Evolutionary conservation across 345 rosid species (phyloP).

Genomic region (Anacardium occidentale): DNA sequence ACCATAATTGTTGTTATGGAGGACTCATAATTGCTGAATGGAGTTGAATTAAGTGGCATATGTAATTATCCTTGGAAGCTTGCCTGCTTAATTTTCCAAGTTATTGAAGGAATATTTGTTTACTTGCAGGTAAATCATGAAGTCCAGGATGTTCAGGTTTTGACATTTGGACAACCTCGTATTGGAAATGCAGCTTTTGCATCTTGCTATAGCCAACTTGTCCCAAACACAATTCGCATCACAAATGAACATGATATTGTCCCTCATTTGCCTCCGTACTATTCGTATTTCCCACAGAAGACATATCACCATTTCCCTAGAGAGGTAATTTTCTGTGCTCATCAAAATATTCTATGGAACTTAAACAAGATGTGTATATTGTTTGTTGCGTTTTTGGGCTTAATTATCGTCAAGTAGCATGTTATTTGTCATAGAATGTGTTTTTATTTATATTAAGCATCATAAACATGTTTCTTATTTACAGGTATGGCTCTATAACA

Average conservation of each 20-base stretch:
- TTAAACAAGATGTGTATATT: not conserved
- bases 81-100: not conserved
- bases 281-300: conserved; percentile 62
- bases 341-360: not conserved
- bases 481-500: conserved; percentile 61
- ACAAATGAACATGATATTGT: conserved; percentile 81
- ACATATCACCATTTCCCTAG: conserved; percentile 95
- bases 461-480: conserved; percentile 3
- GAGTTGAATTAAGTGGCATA: not conserved
- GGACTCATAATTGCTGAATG: not conserved
- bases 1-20: not conserved
- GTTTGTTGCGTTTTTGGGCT: not conserved
- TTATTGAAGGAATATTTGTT: conserved; percentile 9
- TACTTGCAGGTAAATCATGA: conserved; percentile 64
- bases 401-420: not conserved
- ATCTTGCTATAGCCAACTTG: conserved; percentile 58
- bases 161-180: conserved; percentile 98
- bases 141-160: conserved; percentile 58
- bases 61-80: not conserved
- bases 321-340: conserved; percentile 54
- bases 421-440: not conserved
- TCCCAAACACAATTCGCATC: conserved; percentile 75
- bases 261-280: conserved; percentile 94
- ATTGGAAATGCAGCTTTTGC: conserved; percentile 89
- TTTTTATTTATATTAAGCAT: not conserved